These are phyloP conservation scores for Malus orientalis DNA, from an alignment of 306 rosid genomes.

Conservation along the genomic window DNA sequence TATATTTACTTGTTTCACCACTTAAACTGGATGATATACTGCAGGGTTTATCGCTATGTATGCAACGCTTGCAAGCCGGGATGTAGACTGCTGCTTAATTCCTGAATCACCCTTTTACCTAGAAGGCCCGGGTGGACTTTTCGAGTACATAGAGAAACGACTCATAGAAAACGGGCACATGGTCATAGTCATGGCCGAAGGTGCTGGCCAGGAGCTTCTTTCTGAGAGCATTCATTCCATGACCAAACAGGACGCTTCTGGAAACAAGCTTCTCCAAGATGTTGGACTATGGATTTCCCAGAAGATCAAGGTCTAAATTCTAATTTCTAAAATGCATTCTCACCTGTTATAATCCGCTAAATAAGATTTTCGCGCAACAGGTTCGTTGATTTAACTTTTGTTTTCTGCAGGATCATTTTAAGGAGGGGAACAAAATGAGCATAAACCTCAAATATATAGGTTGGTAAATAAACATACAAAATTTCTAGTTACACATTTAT, in stretches of 20 bases:
- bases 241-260: slow-evolving; percentile 71
- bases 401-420: slow-evolving; percentile 69
- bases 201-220: slow-evolving; percentile 89
- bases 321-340: not conserved
- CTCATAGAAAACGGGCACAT: slow-evolving; percentile 86
- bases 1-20: not conserved
- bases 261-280: slow-evolving; percentile 88
- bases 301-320: slow-evolving; percentile 52
- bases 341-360: not conserved
- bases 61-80: slow-evolving; percentile 96
- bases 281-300: slow-evolving; percentile 88
- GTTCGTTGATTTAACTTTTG: not conserved
- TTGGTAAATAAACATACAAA: slow-evolving; percentile 15
- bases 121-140: slow-evolving; percentile 90
- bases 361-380: not conserved
- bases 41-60: slow-evolving; percentile 93
- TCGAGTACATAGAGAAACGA: slow-evolving; percentile 55
- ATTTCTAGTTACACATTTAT: not conserved
- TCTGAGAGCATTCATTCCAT: slow-evolving; percentile 42
- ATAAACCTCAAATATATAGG: slow-evolving; percentile 92
- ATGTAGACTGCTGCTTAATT: slow-evolving; percentile 94
- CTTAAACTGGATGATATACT: slow-evolving; percentile 9
- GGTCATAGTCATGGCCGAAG: slow-evolving; percentile 97
- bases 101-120: slow-evolving; percentile 95
- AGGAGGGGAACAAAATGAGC: slow-evolving; percentile 29